Evolutionary conservation across 305 asterid species (phyloP), one percentile per base, ranked within the genome.

Genomic region (Rubia peregrina): DNA sequence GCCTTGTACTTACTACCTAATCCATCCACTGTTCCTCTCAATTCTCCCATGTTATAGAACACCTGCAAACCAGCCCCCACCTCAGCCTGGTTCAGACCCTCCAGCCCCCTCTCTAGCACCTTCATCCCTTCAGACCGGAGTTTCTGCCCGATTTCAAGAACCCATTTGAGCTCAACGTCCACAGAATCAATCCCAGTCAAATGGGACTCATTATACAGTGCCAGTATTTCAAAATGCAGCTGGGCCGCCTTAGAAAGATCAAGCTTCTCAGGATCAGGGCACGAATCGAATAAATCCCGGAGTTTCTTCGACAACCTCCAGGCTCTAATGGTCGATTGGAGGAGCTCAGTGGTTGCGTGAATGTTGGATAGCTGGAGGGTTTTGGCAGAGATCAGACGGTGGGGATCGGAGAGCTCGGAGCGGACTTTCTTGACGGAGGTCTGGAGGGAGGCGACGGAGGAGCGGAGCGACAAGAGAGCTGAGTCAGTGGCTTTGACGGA

Each of bases 31-130:
- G 98, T 85, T 24, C 81, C 89, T 79, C 85, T 89, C 87, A 92
- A 84, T 77, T 92, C 98, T 26, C 98, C 97, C 93, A 92, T 81
- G 72, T 90, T 92, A 80, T 89, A 90, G 78, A 92, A 92, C 75
- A 92, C 97, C 75, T 92, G 97, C 85, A 92, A 75, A 30, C 97
- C 97, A 43, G 92, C 83, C 61, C 97, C 97, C 6, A 89, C 97
- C 78, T 92, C 98, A 8, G 96, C 95, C 75, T 92, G 98, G 79
- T 90, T 92, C 84, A 92, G 74, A 74, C 86, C 89, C 76, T 92
- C 95, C 21, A 92, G 84, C n/a, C 98, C 98, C 72, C 89, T 90
- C 70, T 90, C 96, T 84, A 90, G 82, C 36, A 90, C 93, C 76
- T 79, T 85, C 93, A 92, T 85, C 65, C 93, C 98, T 74, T 87